Base-by-base conservation (phyloP, 257 asterid species). In the Eustoma russellianum region DNA sequence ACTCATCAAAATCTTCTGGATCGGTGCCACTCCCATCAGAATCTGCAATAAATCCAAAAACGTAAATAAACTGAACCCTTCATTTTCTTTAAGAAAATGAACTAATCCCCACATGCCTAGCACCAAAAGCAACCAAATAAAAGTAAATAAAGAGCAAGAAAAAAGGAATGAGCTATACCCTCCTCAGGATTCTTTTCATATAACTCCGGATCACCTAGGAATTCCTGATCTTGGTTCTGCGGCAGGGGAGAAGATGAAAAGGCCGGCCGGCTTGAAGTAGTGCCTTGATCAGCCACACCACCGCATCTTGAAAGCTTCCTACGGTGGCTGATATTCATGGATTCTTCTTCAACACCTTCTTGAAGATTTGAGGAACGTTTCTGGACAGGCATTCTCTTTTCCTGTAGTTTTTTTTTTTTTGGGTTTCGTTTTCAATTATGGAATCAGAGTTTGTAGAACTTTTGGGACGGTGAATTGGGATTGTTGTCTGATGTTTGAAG, bases 1-100 rank as follows among this genome's bases (percentile, higher is more conserved):
- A 73, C 79, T 73, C 79, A 30, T 66, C 75, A 65, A 65, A 73
- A 48, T 63, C 75, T 57, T 73, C 79, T 13, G 79, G 79, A 41
- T 69, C 79, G 46, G 75, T 68, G 17, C 79, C 79, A 50, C 75
- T 73, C 40, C 63, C 75, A 38, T 68, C 73, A 45, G 75, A 69
- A 69, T 73, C 79, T 73, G 68, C 41, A 64, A 67, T 9, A 60
- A 46, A 35, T 34, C 48, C 52, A 41, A 11, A 34, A 53, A 62
- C 43, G 28, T 52, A 30, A 62, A 66, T 41, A 7, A 38, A 38
- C 43, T 11, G 43, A 28, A 2, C 41, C 33, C 12, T 12, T 24
- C 48, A 61, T 17, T 46, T 35, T 5, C 28, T 5, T 2, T 30
- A 33, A 33, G 13, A 33, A 5, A 0, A 47, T 24, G 17, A n/a